A percentile compares a stretch with the other conserved stretches of the same genome.
phyloP scores from a whole-genome alignment of 2,329 filamentous ascomycete species.

The Rhytidhysteron rufulum region DNA sequence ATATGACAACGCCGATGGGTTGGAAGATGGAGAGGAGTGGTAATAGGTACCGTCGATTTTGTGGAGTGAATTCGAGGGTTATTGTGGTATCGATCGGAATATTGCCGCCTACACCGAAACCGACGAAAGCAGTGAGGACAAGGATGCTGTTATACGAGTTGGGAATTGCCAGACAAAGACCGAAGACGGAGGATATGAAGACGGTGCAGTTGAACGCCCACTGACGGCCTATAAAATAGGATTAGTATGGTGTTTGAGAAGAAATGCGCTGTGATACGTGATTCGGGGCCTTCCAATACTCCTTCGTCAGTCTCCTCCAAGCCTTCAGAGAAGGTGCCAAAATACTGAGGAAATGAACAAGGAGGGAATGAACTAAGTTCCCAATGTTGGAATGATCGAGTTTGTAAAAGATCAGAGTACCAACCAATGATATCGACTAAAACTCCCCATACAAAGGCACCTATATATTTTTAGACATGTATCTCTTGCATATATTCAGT shows the following conservation, averaged over 20 bases:
- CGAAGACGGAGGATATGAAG: constrained; percentile 53
- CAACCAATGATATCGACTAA: too few species aligned
- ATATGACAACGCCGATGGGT: constrained; percentile 52
- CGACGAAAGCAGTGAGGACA: constrained; percentile 52
- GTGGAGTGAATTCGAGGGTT: constrained; percentile 53
- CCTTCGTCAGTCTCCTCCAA: too few species aligned
- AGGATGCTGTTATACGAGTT: constrained; percentile 50
- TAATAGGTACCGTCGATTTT: constrained; percentile 50
- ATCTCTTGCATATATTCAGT: too few species aligned
- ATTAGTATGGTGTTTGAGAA: constrained; percentile 15
- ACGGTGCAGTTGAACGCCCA: constrained; percentile 59
- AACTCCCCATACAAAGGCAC: too few species aligned
- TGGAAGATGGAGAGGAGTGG: constrained; percentile 54
- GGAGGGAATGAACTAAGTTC: too few species aligned
- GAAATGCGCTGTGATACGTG: too few species aligned
- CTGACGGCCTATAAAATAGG: constrained; percentile 34
- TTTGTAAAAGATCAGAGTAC: too few species aligned
- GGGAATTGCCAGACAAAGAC: constrained; percentile 49
- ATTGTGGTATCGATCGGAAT: constrained; percentile 56
- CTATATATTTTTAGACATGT: too few species aligned
- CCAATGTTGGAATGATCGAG: too few species aligned
- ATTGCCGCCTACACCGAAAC: constrained; percentile 52
- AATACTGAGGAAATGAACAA: too few species aligned
- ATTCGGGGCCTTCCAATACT: too few species aligned
- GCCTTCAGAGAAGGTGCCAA: too few species aligned